Base-by-base conservation (phyloP, 2,329 filamentous ascomycete genomes). In the Paecilomyces formosus region DNA sequence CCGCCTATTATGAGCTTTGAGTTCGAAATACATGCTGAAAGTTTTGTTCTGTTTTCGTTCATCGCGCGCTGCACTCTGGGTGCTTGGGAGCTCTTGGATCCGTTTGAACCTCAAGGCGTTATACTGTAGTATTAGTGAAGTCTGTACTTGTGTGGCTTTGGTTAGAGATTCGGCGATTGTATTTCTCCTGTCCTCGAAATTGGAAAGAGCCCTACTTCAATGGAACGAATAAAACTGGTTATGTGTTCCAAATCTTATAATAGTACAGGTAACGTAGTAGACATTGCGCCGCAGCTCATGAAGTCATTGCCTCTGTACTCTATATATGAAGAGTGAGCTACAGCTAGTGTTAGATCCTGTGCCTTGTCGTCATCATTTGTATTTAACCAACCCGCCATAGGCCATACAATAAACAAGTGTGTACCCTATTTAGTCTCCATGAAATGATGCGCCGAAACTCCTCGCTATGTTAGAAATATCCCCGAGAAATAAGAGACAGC, bases 381-480 rank as follows among this genome's bases (percentile, higher is more conserved):
- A 45, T 9, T 3, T 45, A 45, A 21, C 39, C 39, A 18, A 45
- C 39, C 39, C 39, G 9, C 15, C 5, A 1, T 45, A 15, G 15
- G n/a, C 15, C 39, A 39, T 39, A 26, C 24, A 26, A 8, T 12
- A 9, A 15, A 45, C 2, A 45, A 45, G n/a, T 8, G 8, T 45
- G 39, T 18, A 18, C 30, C 39, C 18, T 45, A 18, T 11, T 45
- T 9, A 21, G 24, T 45, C n/a, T 15, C 39, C 39, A 45, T 21
- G 15, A 26, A 45, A n/a, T 11, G 18, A 31, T 39, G 24, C 28
- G 33, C 54, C 54, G n/a, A 62, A 63, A 61, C 51, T 61, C 62
- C 45, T 59, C 58, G 62, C 62, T 63, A 64, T 64, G 62, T 57
- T 55, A 53, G 53, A 15, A 13, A 55, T 15, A n/a, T 11, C 15